Evolutionary conservation across 805 yeast genomes (phyloP), one percentile per base, ranked within the genome.

Genomic region (Barnettozyma populi): DNA sequence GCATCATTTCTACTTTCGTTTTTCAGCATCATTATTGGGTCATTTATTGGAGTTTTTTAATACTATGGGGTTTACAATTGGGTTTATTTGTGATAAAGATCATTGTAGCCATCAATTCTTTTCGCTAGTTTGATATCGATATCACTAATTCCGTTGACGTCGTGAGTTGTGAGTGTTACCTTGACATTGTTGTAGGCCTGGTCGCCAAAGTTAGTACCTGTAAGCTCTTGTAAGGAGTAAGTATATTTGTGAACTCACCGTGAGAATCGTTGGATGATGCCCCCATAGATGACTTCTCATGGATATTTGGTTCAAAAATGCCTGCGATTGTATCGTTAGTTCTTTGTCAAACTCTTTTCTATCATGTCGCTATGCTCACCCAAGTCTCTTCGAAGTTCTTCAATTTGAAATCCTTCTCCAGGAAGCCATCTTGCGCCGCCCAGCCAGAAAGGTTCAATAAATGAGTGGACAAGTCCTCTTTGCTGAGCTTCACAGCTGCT

Each of bases 261-360:
- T 84, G 0, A 69, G 71, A 11, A 86, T 77, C 0, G 80, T 80
- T 0, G 94, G 92, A 60, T 86, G 95, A 56, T 86, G 92, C 4
- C 80, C 83, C 57, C 67, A 61, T 1, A 71, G 56, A 57, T 83
- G 85, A 0, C 86, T 73, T 44, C 79, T 65, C 65, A 76, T 62
- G 1, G 87, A 75, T 1, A 85, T 73, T 41, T 72, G 71, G 24
- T 77, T 80, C 18, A 86, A 63, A 56, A 84, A 83, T 4, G 50
- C 56, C 57, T 54, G 13, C n/a, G 5, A 9, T 18, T 9, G 46
- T 38, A 9, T 18, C 8, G 46, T 38, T 14, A 25, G 37, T 18
- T 11, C 21, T 35, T 35, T 16, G 9, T 35, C 32, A 29, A n/a
- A 29, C 7, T 29, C 14, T 14, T 29, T 16, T 29, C 7, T 5